Base-by-base conservation (phyloP, 2,329 filamentous ascomycete genomes). In the Penicillium sp. region DNA sequence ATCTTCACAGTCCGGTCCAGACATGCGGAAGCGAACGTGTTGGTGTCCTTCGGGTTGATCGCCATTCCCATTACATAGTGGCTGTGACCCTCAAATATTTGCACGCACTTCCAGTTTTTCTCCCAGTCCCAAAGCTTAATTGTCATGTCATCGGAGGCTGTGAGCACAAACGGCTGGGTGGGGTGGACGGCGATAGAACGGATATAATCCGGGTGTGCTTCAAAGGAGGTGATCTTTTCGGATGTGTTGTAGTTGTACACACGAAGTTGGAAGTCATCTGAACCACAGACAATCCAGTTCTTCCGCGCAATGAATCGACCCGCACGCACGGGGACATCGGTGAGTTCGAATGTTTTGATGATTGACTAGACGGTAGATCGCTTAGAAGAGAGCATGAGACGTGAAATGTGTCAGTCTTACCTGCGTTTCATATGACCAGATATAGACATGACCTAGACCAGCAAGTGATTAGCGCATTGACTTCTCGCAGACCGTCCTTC, bases 91-190 rank as follows among this genome's bases (percentile, higher is more conserved):
- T 97, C 92, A 65, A 96, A 99, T 37, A 95, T 83, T 71, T 95
- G 90, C 28, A 97, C 89, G 68, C 92, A 97, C 72, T 96, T 95
- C 93, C 93, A 99, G 61, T 84, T 84, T 72, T 93, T 95, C 64
- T 99, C 93, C 93, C 93, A 99, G 70, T 99, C 91, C 91, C 93
- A 99, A 42, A 96, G 80, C 79, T 93, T 95, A 69, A 96, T 95
- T 49, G 90, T 95, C 90, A 95, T 95, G 70, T 96, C 91, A 86
- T 96, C 91, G 57, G 88, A 93, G 57, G 93, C 93, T 46, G 93
- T 99, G 52, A 99, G 79, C 45, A 97, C 89, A 65, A 96, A 97
- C 1, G 93, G 91, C 68, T 95, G 90, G 37, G 90, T 90, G 6
- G 93, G 93, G 71, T 99, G 93, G 31, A 99, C 89, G 56, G 86